phyloP scores from a whole-genome alignment of 1,284 basidiomycete species.

The Pulveroboletus sp. region DNA sequence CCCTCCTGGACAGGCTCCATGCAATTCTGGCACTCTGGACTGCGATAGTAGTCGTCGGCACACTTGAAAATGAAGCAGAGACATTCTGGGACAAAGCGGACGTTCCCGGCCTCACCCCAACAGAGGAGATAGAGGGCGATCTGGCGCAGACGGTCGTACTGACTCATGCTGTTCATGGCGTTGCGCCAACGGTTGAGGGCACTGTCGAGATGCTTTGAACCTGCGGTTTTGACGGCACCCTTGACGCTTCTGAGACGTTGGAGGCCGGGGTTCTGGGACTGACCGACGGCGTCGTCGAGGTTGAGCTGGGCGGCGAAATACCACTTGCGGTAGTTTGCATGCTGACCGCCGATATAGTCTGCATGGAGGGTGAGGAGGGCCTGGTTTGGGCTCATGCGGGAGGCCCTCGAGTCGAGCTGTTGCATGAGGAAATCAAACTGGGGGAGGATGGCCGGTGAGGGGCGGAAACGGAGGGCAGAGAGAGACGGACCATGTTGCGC shows the following conservation, averaged over 20 bases:
- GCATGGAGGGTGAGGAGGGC: conserved; percentile 95
- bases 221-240: conserved; percentile 52
- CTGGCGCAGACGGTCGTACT: conserved; percentile 96
- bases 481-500: conserved; percentile 76
- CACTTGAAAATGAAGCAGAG: conserved; percentile 99
- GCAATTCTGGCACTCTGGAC: conserved; percentile 95
- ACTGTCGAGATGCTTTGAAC: conserved; percentile 87
- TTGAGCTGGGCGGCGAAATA: conserved; percentile 99
- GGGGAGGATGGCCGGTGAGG: conserved; percentile 6
- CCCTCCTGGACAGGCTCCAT: conserved; percentile 95
- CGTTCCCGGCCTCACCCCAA: conserved; percentile 98
- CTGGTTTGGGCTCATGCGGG: conserved; percentile 98
- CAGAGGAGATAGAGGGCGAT: conserved; percentile 94
- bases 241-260: conserved; percentile 87
- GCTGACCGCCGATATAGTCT: conserved; percentile 97
- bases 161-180: conserved; percentile 99
- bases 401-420: conserved; percentile 92
- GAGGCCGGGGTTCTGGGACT: conserved; percentile 91
- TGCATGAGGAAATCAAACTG: conserved; percentile 99
- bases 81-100: conserved; percentile 95
- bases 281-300: conserved; percentile 97
- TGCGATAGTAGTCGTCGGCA: conserved; percentile 99
- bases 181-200: conserved; percentile 94
- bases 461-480: background rate
- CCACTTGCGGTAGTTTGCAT: conserved; percentile 98